Conservation (phyloP, 495 filamentous ascomycete genomes). For the Penicillium riverlandense region DNA sequence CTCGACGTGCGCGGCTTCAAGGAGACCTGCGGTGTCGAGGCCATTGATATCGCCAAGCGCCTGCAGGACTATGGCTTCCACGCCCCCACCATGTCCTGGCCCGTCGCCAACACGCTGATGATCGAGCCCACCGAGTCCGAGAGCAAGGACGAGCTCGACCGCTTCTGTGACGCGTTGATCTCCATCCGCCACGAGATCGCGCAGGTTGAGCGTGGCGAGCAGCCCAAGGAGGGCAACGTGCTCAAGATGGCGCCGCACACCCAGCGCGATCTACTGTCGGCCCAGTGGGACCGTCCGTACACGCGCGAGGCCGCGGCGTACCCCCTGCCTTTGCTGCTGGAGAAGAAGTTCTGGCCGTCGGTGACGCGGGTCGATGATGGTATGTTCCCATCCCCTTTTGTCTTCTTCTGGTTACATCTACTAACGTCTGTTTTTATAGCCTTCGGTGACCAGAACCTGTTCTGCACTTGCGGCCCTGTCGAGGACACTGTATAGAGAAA, state of each 20-base stretch:
- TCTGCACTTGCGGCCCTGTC: conserved; percentile 91
- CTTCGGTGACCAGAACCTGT: conserved; percentile 87
- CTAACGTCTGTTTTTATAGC: conserved; percentile 41
- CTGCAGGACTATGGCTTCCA: conserved; percentile 99
- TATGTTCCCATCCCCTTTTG: conserved; percentile 35
- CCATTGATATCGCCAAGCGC: conserved; percentile 95
- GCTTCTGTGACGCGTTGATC: conserved; percentile 90
- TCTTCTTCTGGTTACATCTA: neutral
- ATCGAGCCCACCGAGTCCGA: conserved; percentile 97
- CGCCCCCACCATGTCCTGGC: conserved; percentile 97
- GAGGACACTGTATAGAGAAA: conserved; percentile 33
- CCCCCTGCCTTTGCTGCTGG: conserved; percentile 73
- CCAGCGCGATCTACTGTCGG: conserved; percentile 65
- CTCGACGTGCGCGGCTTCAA: conserved; percentile 84
- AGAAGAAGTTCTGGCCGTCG: conserved; percentile 98
- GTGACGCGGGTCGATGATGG: conserved; percentile 88
- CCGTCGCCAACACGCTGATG: conserved; percentile 94
- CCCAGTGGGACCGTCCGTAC: conserved; percentile 73
- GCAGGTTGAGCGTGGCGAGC: conserved; percentile 72
- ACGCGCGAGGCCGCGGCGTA: conserved; percentile 80
- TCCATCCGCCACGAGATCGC: conserved; percentile 82
- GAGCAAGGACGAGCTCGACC: conserved; percentile 86
- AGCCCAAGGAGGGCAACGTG: conserved; percentile 77
- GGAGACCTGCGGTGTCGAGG: conserved; percentile 79
- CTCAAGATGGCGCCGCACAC: conserved; percentile 90